Conservation (phyloP, 2,329 filamentous ascomycete species). For the Cytospora leucostoma region DNA sequence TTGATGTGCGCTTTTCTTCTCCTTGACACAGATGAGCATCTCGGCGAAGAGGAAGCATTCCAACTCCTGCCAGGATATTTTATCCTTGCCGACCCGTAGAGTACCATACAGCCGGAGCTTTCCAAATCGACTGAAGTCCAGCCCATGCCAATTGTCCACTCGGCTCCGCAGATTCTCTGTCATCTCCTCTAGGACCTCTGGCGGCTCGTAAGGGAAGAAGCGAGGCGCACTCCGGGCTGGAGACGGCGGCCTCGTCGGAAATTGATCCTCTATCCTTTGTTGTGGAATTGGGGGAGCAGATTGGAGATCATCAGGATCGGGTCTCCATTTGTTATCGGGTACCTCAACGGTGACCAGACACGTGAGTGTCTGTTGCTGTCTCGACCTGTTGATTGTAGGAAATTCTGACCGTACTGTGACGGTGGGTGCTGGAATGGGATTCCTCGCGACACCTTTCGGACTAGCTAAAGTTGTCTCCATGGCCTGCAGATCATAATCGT, state of each 20-base stretch:
- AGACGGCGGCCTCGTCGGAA: conserved; percentile 57
- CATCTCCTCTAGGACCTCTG: conserved; percentile 77
- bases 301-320: conserved; percentile 79
- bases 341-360: conserved; percentile 95
- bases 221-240: conserved; percentile 58
- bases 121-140: conserved; percentile 91
- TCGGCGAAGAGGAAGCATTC: conserved; percentile 97
- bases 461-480: conserved; percentile 86
- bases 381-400: conserved; percentile 86
- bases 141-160: conserved; percentile 98
- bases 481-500: conserved; percentile 94
- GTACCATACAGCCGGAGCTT: conserved; percentile 88
- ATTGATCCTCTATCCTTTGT: conserved; percentile 54
- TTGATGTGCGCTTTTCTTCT: conserved; percentile 70
- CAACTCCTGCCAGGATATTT: conserved; percentile 93
- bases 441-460: conserved; percentile 71
- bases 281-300: conserved; percentile 47
- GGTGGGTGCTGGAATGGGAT: conserved; percentile 84
- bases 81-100: conserved; percentile 92
- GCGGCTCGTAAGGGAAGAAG: conserved; percentile 72
- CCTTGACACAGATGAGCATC: conserved; percentile 99
- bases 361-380: conserved; percentile 92
- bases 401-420: conserved; percentile 98
- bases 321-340: conserved; percentile 85
- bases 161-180: conserved; percentile 80